phyloP scores from a whole-genome alignment of 192 early-diverging fungal genomes.

The Endogone sp. region DNA sequence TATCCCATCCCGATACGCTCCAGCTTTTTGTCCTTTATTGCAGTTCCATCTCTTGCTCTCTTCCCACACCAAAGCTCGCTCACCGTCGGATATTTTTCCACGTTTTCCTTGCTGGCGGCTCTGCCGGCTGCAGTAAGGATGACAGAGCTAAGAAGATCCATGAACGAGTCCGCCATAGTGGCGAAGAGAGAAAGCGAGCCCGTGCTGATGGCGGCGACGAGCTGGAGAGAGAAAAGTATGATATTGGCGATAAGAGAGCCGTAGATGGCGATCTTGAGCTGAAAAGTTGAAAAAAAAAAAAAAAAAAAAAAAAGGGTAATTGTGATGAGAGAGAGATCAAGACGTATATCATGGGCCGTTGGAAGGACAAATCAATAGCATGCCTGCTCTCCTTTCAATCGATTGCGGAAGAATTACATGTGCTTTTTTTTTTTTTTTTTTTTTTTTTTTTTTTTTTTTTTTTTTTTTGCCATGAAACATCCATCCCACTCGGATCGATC shows the following conservation, averaged over 20 bases:
- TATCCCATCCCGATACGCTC: too few species aligned
- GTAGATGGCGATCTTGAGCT: slow-evolving; percentile 65
- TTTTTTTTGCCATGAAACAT: too few species aligned
- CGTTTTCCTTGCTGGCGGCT: slow-evolving; percentile 55
- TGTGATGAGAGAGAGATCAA: too few species aligned
- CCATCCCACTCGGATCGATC: too few species aligned
- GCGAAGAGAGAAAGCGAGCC: slow-evolving; percentile 74
- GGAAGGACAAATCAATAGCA: background rate
- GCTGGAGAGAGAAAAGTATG: slow-evolving; percentile 59
- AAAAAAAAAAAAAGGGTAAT: background rate
- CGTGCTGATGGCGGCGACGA: slow-evolving; percentile 71
- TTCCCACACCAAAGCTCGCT: slow-evolving; percentile 1
- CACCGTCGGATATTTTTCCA: slow-evolving; percentile 70
- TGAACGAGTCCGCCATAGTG: slow-evolving; percentile 77
- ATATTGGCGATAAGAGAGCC: slow-evolving; percentile 67
- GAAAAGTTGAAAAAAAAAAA: background rate
- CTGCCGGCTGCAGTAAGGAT: slow-evolving; percentile 59
- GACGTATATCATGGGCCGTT: background rate
- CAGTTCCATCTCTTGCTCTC: background rate
- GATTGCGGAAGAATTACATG: too few species aligned
- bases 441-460: too few species aligned
- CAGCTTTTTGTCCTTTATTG: background rate
- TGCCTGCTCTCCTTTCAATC: too few species aligned
- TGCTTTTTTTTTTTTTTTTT: too few species aligned
- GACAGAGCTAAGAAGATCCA: slow-evolving; percentile 70